phyloP scores from a whole-genome alignment of 495 filamentous ascomycete species.

The Aspergillus indologenus region DNA sequence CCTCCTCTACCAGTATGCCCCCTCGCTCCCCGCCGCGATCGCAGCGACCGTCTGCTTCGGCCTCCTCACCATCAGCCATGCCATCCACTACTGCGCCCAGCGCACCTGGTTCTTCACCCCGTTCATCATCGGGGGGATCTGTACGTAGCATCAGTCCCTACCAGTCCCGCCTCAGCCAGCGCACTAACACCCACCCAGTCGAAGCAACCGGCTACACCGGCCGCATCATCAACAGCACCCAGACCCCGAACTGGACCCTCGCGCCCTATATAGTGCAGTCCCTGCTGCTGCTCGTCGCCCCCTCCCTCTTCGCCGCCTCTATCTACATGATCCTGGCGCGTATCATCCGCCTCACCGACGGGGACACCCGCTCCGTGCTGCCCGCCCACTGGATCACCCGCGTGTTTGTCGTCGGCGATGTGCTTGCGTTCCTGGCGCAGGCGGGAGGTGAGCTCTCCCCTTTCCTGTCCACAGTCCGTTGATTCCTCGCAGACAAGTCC shows the following conservation, averaged over 20 bases:
- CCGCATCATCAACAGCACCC: conserved; percentile 32
- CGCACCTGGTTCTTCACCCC: conserved; percentile 62
- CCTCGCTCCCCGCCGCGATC: background rate
- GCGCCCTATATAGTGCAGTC: conserved; percentile 28
- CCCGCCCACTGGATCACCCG: conserved; percentile 12
- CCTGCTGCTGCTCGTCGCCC: conserved; percentile 33
- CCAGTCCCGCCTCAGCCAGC: background rate
- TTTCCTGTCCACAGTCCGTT: too few relatives aligned
- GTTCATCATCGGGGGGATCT: conserved; percentile 51
- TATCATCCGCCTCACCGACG: conserved; percentile 38
- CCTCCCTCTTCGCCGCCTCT: conserved; percentile 45
- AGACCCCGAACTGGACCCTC: conserved; percentile 11
- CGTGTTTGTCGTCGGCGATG: conserved; percentile 24
- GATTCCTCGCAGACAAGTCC: too few relatives aligned
- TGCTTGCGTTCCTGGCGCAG: conserved; percentile 20
- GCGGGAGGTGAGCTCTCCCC: conserved; percentile 8
- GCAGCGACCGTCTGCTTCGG: background rate
- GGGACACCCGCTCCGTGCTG: conserved; percentile 22
- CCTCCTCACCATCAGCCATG: background rate
- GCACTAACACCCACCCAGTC: background rate
- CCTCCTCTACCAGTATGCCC: background rate
- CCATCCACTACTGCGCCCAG: conserved; percentile 13
- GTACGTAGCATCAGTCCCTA: conserved; percentile 38
- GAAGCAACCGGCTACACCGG: conserved; percentile 45
- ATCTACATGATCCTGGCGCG: conserved; percentile 53